phyloP scores from a whole-genome alignment of 495 filamentous ascomycete species.

The Aspergillus bridgeri region DNA sequence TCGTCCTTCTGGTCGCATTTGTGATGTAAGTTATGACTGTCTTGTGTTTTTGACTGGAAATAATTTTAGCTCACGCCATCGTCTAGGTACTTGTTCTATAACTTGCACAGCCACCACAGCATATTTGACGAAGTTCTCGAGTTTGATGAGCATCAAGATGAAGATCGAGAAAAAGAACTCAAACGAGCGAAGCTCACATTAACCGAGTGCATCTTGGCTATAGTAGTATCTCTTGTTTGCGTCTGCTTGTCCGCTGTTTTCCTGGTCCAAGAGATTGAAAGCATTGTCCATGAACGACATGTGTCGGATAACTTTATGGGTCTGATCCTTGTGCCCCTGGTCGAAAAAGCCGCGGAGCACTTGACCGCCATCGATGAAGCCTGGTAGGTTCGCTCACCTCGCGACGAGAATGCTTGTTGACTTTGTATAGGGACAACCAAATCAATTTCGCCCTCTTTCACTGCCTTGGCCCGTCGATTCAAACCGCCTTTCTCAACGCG shows the following conservation, averaged over 20 bases:
- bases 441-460: conserved; percentile 87
- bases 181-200: conserved; percentile 71
- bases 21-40: conserved; percentile 37
- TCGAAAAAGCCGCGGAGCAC: conserved; percentile 91
- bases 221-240: conserved; percentile 62
- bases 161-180: conserved; percentile 62
- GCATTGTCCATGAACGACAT: conserved; percentile 58
- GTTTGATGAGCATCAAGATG: conserved; percentile 66
- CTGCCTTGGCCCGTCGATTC: conserved; percentile 82
- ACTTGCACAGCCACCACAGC: conserved; percentile 75
- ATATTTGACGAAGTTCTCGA: conserved; percentile 72
- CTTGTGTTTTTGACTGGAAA: neutral
- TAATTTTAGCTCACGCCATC: conserved; percentile 13
- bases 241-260: conserved; percentile 80
- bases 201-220: conserved; percentile 66
- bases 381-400: conserved; percentile 50
- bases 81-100: conserved; percentile 71
- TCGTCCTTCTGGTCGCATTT: conserved; percentile 79
- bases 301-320: conserved; percentile 80
- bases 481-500: conserved; percentile 86
- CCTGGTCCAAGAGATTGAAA: conserved; percentile 75
- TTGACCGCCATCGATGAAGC: conserved; percentile 89
- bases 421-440: conserved; percentile 40
- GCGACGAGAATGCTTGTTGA: neutral
- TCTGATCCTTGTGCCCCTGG: conserved; percentile 68